Conservation (phyloP, 1,284 basidiomycete species). For the Leccinum griseonigrum region DNA sequence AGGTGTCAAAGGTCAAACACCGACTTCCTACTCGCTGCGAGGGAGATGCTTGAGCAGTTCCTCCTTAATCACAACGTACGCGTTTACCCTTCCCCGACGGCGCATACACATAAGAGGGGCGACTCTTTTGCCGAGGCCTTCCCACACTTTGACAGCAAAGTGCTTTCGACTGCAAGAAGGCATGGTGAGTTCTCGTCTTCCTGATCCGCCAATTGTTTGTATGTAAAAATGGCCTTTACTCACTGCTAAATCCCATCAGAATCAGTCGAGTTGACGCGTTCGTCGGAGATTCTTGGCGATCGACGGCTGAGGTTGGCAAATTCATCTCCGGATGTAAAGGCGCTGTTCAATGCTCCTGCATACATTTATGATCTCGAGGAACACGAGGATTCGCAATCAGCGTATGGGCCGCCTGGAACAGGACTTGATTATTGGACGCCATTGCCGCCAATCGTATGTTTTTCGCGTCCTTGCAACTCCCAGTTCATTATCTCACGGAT, state of each 20-base stretch:
- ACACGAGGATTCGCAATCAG: slow-evolving; percentile 58
- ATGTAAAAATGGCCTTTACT: slow-evolving; percentile 8
- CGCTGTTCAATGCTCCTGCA: slow-evolving; percentile 82
- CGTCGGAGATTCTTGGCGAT: slow-evolving; percentile 69
- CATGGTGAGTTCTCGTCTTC: slow-evolving; percentile 48
- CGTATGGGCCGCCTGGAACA: slow-evolving; percentile 46
- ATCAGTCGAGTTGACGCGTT: slow-evolving; percentile 71
- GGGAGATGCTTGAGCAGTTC: slow-evolving; percentile 93
- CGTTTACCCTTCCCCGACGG: slow-evolving; percentile 72
- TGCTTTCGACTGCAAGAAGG: slow-evolving; percentile 74
- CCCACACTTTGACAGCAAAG: slow-evolving; percentile 95
- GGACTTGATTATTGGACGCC: slow-evolving; percentile 69
- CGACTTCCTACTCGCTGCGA: slow-evolving; percentile 86
- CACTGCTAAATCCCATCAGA: slow-evolving; percentile 40
- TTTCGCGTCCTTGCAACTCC: slow-evolving; percentile 13
- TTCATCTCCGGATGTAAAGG: slow-evolving; percentile 93
- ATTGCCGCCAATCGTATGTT: slow-evolving; percentile 70
- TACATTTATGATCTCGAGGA: slow-evolving; percentile 77
- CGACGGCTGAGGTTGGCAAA: slow-evolving; percentile 79
- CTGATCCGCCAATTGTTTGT: slow-evolving; percentile 10
- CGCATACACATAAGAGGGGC: slow-evolving; percentile 74
- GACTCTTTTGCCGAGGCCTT: slow-evolving; percentile 96
- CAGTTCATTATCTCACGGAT: slow-evolving; percentile 19
- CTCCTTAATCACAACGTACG: slow-evolving; percentile 81
- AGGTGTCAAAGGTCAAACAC: slow-evolving; percentile 92